Percentiles rank a stretch among this genome's conserved stretches.
These are phyloP conservation scores for Biscogniauxia mediterranea DNA, from an alignment of 2,329 filamentous ascomycete genomes.

Conservation along the genomic window DNA sequence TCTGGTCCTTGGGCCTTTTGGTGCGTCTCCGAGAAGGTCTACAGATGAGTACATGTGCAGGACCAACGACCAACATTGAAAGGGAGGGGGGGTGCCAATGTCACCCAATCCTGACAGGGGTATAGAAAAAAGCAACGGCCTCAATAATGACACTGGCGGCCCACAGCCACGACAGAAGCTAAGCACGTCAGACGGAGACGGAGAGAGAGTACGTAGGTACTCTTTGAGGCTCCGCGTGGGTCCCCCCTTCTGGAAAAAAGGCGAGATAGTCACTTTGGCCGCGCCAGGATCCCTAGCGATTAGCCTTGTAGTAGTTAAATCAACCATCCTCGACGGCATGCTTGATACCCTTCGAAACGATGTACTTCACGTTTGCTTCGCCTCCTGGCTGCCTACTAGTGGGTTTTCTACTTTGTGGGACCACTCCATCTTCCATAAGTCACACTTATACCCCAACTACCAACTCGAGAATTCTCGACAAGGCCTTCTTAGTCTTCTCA, in stretches of 20 bases:
- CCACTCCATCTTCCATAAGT: slow-evolving; percentile 14
- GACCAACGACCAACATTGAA: not conserved
- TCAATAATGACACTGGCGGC: not conserved
- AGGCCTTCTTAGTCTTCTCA: slow-evolving; percentile 5
- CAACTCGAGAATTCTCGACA: slow-evolving; percentile 9
- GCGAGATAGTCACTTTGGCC: slow-evolving; percentile 15
- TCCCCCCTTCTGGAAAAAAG: not conserved
- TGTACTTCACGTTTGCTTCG: slow-evolving; percentile 19
- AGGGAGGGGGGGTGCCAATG: not conserved
- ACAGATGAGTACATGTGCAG: not conserved
- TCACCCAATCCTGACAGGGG: not conserved
- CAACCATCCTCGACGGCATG: slow-evolving; percentile 15
- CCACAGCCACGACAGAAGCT: not conserved
- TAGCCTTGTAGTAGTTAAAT: slow-evolving; percentile 20
- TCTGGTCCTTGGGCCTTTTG: not conserved
- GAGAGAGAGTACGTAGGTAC: not conserved
- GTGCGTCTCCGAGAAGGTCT: not conserved
- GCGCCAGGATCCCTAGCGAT: slow-evolving; percentile 7
- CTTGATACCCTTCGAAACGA: slow-evolving; percentile 15
- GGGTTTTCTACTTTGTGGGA: slow-evolving; percentile 11
- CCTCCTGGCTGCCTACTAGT: slow-evolving; percentile 20
- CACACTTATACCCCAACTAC: slow-evolving; percentile 2
- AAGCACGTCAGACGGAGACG: not conserved
- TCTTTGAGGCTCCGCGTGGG: not conserved
- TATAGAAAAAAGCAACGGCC: not conserved